Conservation (phyloP, 2,329 filamentous ascomycete genomes). For the Salinomyces thailandicus region DNA sequence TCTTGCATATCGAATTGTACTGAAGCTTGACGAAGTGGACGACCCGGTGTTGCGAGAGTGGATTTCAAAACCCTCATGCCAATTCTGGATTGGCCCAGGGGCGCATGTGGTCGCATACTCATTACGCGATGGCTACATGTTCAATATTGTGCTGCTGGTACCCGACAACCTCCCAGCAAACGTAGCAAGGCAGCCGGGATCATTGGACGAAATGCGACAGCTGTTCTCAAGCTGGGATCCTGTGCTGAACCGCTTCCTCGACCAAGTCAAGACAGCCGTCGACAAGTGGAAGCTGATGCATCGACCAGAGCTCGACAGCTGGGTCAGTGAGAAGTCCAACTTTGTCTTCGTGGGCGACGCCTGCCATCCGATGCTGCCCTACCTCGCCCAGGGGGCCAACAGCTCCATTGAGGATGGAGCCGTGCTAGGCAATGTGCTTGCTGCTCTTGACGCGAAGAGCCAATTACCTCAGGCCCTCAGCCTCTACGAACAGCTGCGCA, state of each 20-base stretch:
- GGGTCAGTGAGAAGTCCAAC: slow-evolving; percentile 45
- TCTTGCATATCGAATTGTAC: slow-evolving; percentile 53
- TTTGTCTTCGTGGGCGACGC: slow-evolving; percentile 47
- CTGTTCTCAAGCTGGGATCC: slow-evolving; percentile 57
- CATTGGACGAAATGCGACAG: slow-evolving; percentile 49
- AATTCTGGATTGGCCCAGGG: slow-evolving; percentile 55
- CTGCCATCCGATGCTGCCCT: slow-evolving; percentile 54
- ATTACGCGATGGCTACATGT: slow-evolving; percentile 47
- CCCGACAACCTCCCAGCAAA: slow-evolving; percentile 51
- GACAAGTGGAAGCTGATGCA: slow-evolving; percentile 63
- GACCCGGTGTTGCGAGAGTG: slow-evolving; percentile 42
- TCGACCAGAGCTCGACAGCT: slow-evolving; percentile 41
- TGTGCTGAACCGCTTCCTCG: slow-evolving; percentile 37
- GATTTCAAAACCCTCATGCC: slow-evolving; percentile 42
- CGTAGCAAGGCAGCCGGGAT: slow-evolving; percentile 43
- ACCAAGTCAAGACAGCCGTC: slow-evolving; percentile 44
- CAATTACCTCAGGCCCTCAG: slow-evolving; percentile 32
- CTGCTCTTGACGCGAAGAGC: slow-evolving; percentile 34
- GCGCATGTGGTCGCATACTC: slow-evolving; percentile 55
- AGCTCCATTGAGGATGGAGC: slow-evolving; percentile 59
- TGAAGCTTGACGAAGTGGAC: slow-evolving; percentile 42
- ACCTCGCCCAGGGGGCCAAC: slow-evolving; percentile 55
- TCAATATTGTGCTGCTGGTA: slow-evolving; percentile 55
- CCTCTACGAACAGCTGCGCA: slow-evolving; percentile 37
- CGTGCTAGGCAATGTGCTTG: slow-evolving; percentile 50